Evolutionary conservation across 2,329 filamentous ascomycete species (phyloP).

Genomic region (Fusarium napiforme): DNA sequence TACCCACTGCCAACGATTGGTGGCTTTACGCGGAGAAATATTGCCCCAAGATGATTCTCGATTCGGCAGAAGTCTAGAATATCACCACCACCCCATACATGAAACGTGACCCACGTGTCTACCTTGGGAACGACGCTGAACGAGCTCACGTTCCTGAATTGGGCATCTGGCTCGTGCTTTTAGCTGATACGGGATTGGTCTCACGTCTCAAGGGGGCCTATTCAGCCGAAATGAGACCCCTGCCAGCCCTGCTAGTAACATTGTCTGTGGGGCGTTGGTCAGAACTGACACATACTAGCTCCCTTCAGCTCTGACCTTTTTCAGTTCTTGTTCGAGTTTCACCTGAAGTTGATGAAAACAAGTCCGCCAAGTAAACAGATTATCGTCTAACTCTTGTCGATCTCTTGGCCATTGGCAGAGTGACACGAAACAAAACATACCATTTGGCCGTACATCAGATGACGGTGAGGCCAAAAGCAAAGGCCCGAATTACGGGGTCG

Average conservation of each 20-base stretch:
- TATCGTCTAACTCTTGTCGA: neutral
- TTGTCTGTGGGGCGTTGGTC: neutral
- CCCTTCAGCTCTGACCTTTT: neutral
- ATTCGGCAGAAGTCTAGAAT: constrained; percentile 15
- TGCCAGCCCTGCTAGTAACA: neutral
- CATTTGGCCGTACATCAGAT: neutral
- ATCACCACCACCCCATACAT: neutral
- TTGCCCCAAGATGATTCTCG: neutral
- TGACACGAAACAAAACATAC: neutral
- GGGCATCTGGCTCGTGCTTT: neutral
- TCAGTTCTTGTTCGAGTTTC: neutral
- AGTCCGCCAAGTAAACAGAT: neutral
- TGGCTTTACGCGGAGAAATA: constrained; percentile 8
- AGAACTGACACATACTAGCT: neutral
- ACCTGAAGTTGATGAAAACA: neutral
- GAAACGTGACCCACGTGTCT: constrained; percentile 3
- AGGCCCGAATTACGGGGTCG: neutral
- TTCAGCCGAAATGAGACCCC: constrained; percentile 7
- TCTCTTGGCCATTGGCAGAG: neutral
- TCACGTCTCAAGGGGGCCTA: neutral
- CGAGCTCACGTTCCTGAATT: neutral
- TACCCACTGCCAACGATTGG: neutral
- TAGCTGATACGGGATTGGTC: neutral
- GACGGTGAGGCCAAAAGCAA: neutral
- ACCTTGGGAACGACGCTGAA: neutral